phyloP scores from a whole-genome alignment of 495 filamentous ascomycete species.

The Hyaloscypha bicolor region DNA sequence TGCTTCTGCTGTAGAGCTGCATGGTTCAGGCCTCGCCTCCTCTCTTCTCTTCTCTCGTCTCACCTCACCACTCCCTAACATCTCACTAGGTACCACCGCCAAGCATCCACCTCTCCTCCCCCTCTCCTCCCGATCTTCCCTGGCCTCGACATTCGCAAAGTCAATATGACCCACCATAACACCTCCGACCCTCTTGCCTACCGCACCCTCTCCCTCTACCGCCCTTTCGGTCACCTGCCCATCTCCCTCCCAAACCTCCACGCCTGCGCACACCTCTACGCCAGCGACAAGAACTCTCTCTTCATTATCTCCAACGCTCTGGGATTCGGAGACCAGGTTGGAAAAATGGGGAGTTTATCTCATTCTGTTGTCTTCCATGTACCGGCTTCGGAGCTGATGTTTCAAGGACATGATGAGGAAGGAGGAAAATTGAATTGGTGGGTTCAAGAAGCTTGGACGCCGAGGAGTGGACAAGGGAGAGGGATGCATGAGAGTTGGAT shows the following conservation, averaged over 20 bases:
- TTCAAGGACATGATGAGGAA: background rate
- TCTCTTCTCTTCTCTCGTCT: too few species aligned
- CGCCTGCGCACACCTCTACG: conserved; percentile 66
- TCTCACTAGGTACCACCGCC: background rate
- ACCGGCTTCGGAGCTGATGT: conserved; percentile 34
- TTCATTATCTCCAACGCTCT: conserved; percentile 63
- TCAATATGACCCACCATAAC: conserved; percentile 63
- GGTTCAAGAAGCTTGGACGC: conserved; percentile 65
- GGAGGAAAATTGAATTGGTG: conserved; percentile 70
- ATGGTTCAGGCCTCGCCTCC: too few species aligned
- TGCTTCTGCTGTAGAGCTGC: too few species aligned
- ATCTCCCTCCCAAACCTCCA: conserved; percentile 53
- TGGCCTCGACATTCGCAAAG: conserved; percentile 61
- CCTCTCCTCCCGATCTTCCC: conserved; percentile 46
- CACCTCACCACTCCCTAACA: background rate
- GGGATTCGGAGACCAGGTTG: conserved; percentile 52
- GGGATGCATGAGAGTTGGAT: conserved; percentile 64
- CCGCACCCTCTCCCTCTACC: conserved; percentile 62
- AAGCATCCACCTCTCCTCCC: background rate
- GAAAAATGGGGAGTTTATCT: conserved; percentile 60
- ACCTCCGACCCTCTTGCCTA: conserved; percentile 37
- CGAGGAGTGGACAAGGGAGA: conserved; percentile 56
- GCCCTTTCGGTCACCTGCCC: conserved; percentile 48
- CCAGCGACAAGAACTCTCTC: conserved; percentile 69
- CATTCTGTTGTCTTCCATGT: conserved; percentile 65